These are phyloP conservation scores for Hebeloma cylindrosporum DNA, from an alignment of 768 basidiomycete species.

Conservation along the genomic window DNA sequence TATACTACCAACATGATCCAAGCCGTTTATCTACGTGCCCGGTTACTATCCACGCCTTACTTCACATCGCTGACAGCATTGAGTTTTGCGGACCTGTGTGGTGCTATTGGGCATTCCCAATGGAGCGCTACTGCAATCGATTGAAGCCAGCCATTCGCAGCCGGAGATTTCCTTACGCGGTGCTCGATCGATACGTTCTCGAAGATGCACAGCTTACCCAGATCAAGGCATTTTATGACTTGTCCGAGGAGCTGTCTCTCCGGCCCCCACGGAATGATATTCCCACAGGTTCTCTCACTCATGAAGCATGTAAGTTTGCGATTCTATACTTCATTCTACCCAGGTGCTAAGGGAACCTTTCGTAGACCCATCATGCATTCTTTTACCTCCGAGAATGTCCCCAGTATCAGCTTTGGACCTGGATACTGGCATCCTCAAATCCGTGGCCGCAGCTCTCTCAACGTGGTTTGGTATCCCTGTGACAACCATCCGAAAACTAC, in stretches of 20 bases:
- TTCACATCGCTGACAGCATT: constrained; percentile 22
- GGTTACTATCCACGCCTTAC: constrained; percentile 31
- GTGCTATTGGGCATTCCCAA: constrained; percentile 38
- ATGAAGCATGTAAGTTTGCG: too few species aligned
- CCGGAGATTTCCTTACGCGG: constrained; percentile 31
- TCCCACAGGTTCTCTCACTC: constrained; percentile 1
- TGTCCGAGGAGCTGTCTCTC: constrained; percentile 25
- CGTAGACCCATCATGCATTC: too few species aligned
- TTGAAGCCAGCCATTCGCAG: constrained; percentile 28
- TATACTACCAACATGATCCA: constrained; percentile 28
- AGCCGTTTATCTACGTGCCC: constrained; percentile 27
- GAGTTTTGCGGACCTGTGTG: constrained; percentile 33
- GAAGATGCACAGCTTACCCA: constrained; percentile 33
- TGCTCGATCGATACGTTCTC: constrained; percentile 27
- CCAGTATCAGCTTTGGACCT: too few species aligned
- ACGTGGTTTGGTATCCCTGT: too few species aligned
- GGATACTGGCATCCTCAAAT: too few species aligned
- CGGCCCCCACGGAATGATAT: background rate
- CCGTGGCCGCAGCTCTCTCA: too few species aligned
- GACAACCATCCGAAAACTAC: constrained; percentile 8
- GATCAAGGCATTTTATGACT: constrained; percentile 27
- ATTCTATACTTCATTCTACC: too few species aligned
- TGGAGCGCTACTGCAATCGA: constrained; percentile 37
- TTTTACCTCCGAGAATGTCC: too few species aligned
- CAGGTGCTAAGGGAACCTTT: too few species aligned